These are phyloP conservation scores for Auriscalpium vulgare DNA, from an alignment of 768 basidiomycete species.

Conservation along the genomic window DNA sequence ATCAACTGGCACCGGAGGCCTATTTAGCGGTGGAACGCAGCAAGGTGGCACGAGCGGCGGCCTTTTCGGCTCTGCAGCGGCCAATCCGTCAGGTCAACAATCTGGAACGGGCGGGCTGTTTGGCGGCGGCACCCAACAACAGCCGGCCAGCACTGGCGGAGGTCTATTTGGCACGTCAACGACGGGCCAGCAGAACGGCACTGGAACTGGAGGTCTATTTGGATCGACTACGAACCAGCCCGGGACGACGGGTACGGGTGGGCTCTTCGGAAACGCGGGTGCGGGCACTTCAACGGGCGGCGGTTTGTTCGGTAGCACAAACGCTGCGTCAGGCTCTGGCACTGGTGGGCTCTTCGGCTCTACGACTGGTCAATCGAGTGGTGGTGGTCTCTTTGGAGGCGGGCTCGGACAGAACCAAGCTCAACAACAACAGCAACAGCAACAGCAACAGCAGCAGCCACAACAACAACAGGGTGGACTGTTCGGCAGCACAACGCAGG, in stretches of 20 bases:
- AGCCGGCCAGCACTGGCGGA: background rate
- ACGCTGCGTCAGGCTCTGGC: slow-evolving; percentile 1
- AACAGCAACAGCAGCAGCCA: slow-evolving; percentile 12
- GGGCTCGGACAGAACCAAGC: background rate
- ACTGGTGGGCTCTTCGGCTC: slow-evolving; percentile 18
- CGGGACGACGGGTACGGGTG: slow-evolving; percentile 14
- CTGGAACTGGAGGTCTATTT: slow-evolving; percentile 7
- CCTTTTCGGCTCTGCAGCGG: slow-evolving; percentile 4
- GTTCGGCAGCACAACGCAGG: slow-evolving; percentile 11
- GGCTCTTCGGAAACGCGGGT: slow-evolving; percentile 15
- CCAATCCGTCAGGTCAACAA: background rate
- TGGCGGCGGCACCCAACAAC: slow-evolving; percentile 2
- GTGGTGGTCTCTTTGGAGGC: slow-evolving; percentile 2
- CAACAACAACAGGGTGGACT: slow-evolving; percentile 15
- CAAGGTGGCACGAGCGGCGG: background rate
- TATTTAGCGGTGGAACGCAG: too few relatives aligned
- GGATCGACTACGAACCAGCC: slow-evolving; percentile 7
- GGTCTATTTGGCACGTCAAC: background rate
- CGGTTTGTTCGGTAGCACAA: slow-evolving; percentile 23
- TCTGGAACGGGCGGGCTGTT: slow-evolving; percentile 17
- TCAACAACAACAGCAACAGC: slow-evolving; percentile 6
- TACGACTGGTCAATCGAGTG: slow-evolving; percentile 5
- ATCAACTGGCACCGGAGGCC: too few relatives aligned
- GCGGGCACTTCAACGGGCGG: slow-evolving; percentile 14
- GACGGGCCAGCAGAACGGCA: background rate